Conservation (phyloP, 805 yeast species). For the Zygotorulaspora sp. region DNA sequence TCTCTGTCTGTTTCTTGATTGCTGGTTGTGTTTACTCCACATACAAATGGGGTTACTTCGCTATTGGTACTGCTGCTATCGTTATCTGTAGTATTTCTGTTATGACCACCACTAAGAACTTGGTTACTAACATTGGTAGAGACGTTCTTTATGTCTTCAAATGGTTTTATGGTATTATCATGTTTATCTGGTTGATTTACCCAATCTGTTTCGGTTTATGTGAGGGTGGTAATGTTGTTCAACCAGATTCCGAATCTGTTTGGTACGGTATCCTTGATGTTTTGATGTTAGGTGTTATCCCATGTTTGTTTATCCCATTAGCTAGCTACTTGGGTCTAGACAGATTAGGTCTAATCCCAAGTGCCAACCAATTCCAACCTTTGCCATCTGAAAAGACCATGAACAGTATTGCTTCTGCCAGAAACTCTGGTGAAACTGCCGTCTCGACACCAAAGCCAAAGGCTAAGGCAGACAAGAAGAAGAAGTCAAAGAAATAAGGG, state of each 20-base stretch:
- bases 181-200: constrained; percentile 44
- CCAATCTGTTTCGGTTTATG: constrained; percentile 32
- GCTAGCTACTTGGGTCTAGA: constrained; percentile 24
- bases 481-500: constrained; percentile 17
- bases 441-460: constrained; percentile 17
- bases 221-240: constrained; percentile 61
- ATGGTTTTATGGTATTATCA: constrained; percentile 23
- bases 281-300: constrained; percentile 37
- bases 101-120: constrained; percentile 28
- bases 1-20: constrained; percentile 42
- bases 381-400: constrained; percentile 12
- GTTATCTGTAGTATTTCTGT: constrained; percentile 20
- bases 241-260: constrained; percentile 54
- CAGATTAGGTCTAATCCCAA: constrained; percentile 17
- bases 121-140: constrained; percentile 19
- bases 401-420: constrained; percentile 32
- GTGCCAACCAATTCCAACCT: constrained; percentile 8
- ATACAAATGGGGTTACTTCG: constrained; percentile 50
- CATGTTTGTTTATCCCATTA: constrained; percentile 23
- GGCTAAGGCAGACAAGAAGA: constrained; percentile 14
- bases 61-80: constrained; percentile 35
- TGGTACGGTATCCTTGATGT: constrained; percentile 58
- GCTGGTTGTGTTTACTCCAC: constrained; percentile 43
- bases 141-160: constrained; percentile 27
- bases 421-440: constrained; percentile 44